Conservation (phyloP, 768 basidiomycete species). For the Hypholoma fasciculare region DNA sequence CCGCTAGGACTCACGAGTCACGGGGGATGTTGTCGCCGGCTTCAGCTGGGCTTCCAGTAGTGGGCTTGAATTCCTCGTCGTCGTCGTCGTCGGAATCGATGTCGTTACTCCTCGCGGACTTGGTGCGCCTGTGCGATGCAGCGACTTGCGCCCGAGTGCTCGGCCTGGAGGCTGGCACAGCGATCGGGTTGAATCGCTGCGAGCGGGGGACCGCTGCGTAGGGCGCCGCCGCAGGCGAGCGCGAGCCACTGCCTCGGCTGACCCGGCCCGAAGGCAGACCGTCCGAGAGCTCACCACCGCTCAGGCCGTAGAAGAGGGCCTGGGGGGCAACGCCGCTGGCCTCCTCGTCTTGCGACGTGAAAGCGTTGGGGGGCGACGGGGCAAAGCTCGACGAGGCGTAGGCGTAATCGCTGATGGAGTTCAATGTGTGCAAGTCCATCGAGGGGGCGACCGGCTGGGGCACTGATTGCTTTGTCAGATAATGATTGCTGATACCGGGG, state of each 20-base stretch:
- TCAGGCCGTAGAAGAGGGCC: conserved; percentile 65
- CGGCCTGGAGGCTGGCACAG: conserved; percentile 54
- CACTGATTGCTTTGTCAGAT: conserved; percentile 35
- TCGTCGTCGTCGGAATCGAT: conserved; percentile 61
- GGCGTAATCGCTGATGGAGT: conserved; percentile 53
- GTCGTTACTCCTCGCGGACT: conserved; percentile 52
- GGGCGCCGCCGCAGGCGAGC: conserved; percentile 47
- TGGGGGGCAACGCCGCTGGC: conserved; percentile 66
- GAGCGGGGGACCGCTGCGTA: conserved; percentile 70
- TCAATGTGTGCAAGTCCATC: conserved; percentile 63
- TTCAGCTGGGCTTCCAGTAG: conserved; percentile 36
- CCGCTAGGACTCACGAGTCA: conserved; percentile 38
- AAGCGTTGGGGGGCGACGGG: conserved; percentile 55
- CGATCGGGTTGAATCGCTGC: conserved; percentile 79
- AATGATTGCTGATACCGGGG: conserved; percentile 5
- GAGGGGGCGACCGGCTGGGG: conserved; percentile 55
- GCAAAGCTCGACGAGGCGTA: conserved; percentile 55
- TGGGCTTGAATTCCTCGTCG: conserved; percentile 73
- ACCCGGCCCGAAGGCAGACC: conserved; percentile 61
- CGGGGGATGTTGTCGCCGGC: conserved; percentile 44
- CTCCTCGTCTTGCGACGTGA: conserved; percentile 57
- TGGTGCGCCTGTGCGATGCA: conserved; percentile 41
- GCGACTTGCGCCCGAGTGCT: conserved; percentile 36
- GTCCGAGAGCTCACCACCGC: conserved; percentile 76
- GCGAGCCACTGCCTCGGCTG: conserved; percentile 70